Evolutionary conservation across 108 stramenopile genomes (phyloP), one percentile per base, ranked within the genome.

Genomic region (Nitzschia sp.): DNA sequence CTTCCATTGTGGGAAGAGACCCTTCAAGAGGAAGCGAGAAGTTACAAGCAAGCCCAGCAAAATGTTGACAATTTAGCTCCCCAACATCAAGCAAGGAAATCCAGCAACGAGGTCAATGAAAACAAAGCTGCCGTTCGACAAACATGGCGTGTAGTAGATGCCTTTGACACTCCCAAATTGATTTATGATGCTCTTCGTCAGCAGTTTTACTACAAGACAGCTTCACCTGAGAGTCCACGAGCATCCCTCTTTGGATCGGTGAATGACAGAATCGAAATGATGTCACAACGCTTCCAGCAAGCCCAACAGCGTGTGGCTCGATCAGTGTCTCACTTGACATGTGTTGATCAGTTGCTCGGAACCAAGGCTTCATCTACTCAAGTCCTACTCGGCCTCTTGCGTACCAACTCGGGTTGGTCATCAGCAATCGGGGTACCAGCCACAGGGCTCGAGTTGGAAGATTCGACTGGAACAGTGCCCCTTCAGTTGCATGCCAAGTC

Each of bases 291-390:
- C 26, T 94, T 86, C 66, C 65, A 76, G 10, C 65, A 89, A 17
- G 79, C 88, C 6, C 88, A 89, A 19, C 92, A 94, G 66, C 71
- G 88, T 22, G 80, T 94, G n/a, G 59, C 87, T 17, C 79, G 87
- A 7, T 83, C 86, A 26, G 79, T 84, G 25, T 88, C 88, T 51
- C 80, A 74, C 69, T 39, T 83, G n/a, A 78, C 78, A 26, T 57
- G 57, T 53, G 68, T 73, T 44, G 80, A 67, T 55, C 67, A 60
- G 9, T 46, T 75, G 26, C 51, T 75, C 42, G 74, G 74, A 46
- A 34, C 10, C 6, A 44, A 24, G 12, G 58, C 41, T 3, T 38
- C 14, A 7, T 12, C 64, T 25, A 53, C 34, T 8, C 57, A 60
- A 51, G 41, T 51, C 24, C 39, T 70, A 44, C 39, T 70, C 44